Evolutionary conservation across 805 yeast genomes (phyloP).

Genomic region (Candida taoyuanica): DNA sequence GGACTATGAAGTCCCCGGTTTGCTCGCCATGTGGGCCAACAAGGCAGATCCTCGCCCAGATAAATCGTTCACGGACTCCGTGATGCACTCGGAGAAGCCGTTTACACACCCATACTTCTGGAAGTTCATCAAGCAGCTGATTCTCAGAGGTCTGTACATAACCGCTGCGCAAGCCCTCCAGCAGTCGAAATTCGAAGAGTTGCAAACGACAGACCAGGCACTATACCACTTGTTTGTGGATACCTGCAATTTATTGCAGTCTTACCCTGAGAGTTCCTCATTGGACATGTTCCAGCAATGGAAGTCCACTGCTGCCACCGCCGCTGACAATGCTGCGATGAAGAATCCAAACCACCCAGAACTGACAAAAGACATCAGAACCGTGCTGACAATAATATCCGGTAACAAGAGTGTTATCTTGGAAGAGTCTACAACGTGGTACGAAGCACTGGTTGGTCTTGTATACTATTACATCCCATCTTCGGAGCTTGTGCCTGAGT

Average conservation of each 20-base stretch:
- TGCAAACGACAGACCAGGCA: slow-evolving; percentile 22
- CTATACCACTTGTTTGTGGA: slow-evolving; percentile 33
- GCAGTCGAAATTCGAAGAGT: slow-evolving; percentile 38
- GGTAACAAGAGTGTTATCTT: slow-evolving; percentile 44
- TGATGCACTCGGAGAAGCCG: slow-evolving; percentile 40
- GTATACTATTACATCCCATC: slow-evolving; percentile 58
- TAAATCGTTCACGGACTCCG: slow-evolving; percentile 42
- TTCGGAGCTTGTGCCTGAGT: slow-evolving; percentile 36
- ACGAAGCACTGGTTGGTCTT: slow-evolving; percentile 56
- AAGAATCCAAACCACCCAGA: slow-evolving; percentile 17
- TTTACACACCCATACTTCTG: slow-evolving; percentile 53
- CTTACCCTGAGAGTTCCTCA: slow-evolving; percentile 32
- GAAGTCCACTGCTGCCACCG: slow-evolving; percentile 29
- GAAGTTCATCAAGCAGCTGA: slow-evolving; percentile 52
- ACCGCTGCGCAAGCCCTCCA: slow-evolving; percentile 49
- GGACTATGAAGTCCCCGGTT: slow-evolving; percentile 33
- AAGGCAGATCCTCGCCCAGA: slow-evolving; percentile 65
- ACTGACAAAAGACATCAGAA: slow-evolving; percentile 27
- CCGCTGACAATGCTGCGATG: slow-evolving; percentile 23
- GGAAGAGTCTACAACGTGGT: slow-evolving; percentile 56
- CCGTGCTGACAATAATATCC: slow-evolving; percentile 30
- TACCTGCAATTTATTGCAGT: slow-evolving; percentile 28
- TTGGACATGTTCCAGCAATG: slow-evolving; percentile 32
- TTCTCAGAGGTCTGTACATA: slow-evolving; percentile 56
- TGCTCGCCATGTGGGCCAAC: slow-evolving; percentile 60